Evolutionary conservation across 768 basidiomycete species (phyloP).

Genomic region (Trametes gibbosa): DNA sequence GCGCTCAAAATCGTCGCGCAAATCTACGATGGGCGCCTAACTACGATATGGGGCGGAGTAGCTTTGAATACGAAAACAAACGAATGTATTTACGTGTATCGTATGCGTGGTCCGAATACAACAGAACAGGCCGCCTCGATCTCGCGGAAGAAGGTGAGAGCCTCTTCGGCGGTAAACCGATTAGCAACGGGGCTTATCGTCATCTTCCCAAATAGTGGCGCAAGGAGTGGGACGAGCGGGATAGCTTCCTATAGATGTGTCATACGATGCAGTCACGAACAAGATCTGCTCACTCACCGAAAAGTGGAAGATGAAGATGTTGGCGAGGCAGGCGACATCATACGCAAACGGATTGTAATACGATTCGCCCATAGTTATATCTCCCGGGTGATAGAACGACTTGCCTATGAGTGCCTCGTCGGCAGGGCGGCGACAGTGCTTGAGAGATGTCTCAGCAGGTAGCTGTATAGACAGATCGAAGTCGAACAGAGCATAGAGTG

Average conservation of each 20-base stretch:
- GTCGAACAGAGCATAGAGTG: not conserved
- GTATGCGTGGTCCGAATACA: no score
- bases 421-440: not conserved
- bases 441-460: not conserved
- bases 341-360: slow-evolving; percentile 2
- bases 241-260: not conserved
- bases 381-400: not conserved
- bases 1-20: no score
- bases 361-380: not conserved
- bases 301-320: not conserved
- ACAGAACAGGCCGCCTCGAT: not conserved
- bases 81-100: no score
- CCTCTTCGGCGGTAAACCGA: slow-evolving; percentile 1
- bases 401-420: not conserved
- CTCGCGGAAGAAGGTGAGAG: not conserved
- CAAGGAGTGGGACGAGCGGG: not conserved
- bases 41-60: no score
- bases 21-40: no score
- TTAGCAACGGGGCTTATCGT: not conserved
- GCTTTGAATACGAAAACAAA: no score
- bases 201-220: not conserved
- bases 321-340: not conserved
- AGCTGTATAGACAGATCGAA: not conserved
- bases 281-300: not conserved
- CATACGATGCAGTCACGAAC: not conserved